phyloP scores from a whole-genome alignment of 441 rosid genomes.

The Syzygium malaccense region DNA sequence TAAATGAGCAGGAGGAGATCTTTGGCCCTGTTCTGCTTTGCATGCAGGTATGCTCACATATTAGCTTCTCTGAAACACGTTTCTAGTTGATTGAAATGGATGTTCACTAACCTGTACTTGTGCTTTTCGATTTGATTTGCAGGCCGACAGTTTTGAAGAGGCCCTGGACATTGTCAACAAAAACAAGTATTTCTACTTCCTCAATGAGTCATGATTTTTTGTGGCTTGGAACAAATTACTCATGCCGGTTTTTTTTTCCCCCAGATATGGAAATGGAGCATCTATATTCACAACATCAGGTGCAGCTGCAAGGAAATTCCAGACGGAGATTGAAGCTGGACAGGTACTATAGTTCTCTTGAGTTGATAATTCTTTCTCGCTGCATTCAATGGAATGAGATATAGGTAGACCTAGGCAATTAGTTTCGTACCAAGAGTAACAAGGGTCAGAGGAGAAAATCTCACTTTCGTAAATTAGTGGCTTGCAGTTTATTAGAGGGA shows the following conservation, averaged over 20 bases:
- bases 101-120: background rate
- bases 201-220: background rate
- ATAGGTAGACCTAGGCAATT: background rate
- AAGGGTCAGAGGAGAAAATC: background rate
- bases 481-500: background rate
- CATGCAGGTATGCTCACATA: constrained; percentile 50
- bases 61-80: background rate
- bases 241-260: background rate
- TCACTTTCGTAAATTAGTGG: background rate
- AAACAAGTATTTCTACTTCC: constrained; percentile 47
- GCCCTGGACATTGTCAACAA: constrained; percentile 71
- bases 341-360: constrained; percentile 39
- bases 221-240: no score
- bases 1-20: constrained; percentile 76
- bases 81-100: background rate
- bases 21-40: constrained; percentile 95
- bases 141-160: constrained; percentile 83
- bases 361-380: background rate
- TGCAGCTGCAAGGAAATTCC: constrained; percentile 83
- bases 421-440: background rate
- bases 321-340: constrained; percentile 83
- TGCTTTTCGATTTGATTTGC: constrained; percentile 9
- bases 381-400: background rate
- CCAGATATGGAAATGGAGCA: constrained; percentile 91
- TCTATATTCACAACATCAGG: constrained; percentile 82